Evolutionary conservation across 2,329 filamentous ascomycete genomes (phyloP).

Genomic region (Fusarium avenaceum): DNA sequence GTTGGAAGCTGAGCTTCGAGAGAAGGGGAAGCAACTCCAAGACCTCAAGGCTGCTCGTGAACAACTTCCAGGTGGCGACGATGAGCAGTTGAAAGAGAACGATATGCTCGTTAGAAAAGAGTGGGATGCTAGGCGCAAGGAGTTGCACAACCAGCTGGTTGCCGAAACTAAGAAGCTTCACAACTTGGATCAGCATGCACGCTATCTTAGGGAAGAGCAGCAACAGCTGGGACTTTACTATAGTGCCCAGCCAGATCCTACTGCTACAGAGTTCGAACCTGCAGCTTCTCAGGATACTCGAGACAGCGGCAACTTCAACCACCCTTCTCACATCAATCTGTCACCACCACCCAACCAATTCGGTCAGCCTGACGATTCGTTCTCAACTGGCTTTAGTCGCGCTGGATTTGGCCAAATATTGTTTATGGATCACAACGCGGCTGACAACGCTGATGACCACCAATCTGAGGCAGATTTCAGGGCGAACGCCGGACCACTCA

Average conservation of each 20-base stretch:
- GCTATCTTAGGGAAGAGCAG: conserved; percentile 62
- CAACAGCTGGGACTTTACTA: conserved; percentile 63
- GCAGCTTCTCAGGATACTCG: conserved; percentile 60
- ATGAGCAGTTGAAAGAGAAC: conserved; percentile 67
- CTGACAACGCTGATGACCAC: conserved; percentile 55
- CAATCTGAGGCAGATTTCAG: conserved; percentile 74
- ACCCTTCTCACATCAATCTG: conserved; percentile 58
- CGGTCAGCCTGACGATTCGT: conserved; percentile 57
- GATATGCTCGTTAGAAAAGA: conserved; percentile 67
- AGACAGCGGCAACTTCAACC: conserved; percentile 63
- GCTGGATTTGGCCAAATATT: conserved; percentile 66
- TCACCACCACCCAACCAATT: conserved; percentile 58
- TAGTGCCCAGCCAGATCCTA: conserved; percentile 60
- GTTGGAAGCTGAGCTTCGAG: conserved; percentile 79
- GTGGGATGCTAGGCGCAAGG: conserved; percentile 67
- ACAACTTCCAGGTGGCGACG: conserved; percentile 71
- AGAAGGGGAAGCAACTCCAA: conserved; percentile 76
- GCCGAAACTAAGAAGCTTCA: conserved; percentile 63
- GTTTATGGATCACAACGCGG: conserved; percentile 62
- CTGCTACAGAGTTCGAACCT: conserved; percentile 64
- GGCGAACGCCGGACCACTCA: conserved; percentile 76
- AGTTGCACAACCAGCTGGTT: conserved; percentile 65
- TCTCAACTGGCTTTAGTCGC: conserved; percentile 67
- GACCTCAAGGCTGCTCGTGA: conserved; percentile 79
- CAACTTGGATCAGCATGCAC: conserved; percentile 62